Evolutionary conservation across 2,329 filamentous ascomycete genomes (phyloP), one percentile per base, ranked within the genome.

Genomic region (Pseudocercospora fuligena): DNA sequence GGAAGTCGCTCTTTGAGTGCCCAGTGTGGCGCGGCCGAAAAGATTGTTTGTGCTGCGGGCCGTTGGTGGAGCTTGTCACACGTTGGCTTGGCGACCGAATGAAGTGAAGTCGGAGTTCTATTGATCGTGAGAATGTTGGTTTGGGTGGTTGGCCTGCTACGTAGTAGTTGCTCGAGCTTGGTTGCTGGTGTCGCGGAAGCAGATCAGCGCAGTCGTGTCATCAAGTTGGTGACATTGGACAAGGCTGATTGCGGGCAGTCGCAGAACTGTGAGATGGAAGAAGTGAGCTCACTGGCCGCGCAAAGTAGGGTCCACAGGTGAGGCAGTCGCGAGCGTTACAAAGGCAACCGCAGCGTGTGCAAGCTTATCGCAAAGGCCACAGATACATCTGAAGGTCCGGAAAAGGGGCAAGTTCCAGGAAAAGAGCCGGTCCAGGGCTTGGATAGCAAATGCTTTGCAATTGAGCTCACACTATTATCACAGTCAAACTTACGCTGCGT

Each of bases 401-500:
- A 6, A n/a, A 5, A 40, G 7, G 36, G 12, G 40, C 16, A 43
- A 19, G 16, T n/a, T n/a, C 16, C 40, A 43, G 40, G 7, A 8
- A 19, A 43, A 5, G 0, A 8, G 16, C 40, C 40, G 40, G 40
- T 36, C 40, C 40, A 11, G 47, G 25, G 9, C 21, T 23, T 27
- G 47, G 9, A 6, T 23, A 51, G 47, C 51, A 31, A 56, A 12
- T 19, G 16, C 51, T 29, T 56, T 56, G 4, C 51, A 56, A 5
- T 56, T 56, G 47, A 23, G 21, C 19, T 51, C 25, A 25, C 5
- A 51, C 16, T 58, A 58, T 23, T 16, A 19, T 49, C 60, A 58
- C 46, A 63, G 64, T 54, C 66, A 63, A 71, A 75, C 73, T 73
- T 75, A 76, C 74, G 72, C 73, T 72, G 72, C 73, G 74, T 75